Conservation (phyloP, 1,139 yeast species). For the Hansenula sp. region DNA sequence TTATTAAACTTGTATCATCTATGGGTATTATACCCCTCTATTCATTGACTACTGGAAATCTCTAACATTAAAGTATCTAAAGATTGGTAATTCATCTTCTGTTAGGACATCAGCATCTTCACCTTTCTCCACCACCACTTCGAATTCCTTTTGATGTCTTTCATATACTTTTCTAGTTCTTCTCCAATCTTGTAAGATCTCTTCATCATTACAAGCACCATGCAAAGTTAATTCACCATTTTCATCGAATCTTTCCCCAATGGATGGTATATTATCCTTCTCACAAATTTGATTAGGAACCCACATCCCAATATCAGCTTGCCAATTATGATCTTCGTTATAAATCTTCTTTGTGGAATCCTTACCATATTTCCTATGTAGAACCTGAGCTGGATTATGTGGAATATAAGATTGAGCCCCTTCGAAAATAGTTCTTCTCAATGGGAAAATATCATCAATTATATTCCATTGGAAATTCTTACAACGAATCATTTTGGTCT, state of each 20-base stretch:
- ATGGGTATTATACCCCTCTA: too few species aligned
- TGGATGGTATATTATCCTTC: conserved; percentile 20
- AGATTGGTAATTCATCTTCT: conserved; percentile 15
- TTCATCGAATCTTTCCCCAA: conserved; percentile 27
- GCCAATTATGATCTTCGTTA: conserved; percentile 30
- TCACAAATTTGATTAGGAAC: conserved; percentile 30
- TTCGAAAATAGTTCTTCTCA: conserved; percentile 52
- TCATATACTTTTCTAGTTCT: conserved; percentile 12
- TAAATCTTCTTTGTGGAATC: conserved; percentile 13
- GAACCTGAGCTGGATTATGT: conserved; percentile 38
- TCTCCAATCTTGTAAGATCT: conserved; percentile 16
- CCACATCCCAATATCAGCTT: conserved; percentile 40
- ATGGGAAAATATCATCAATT: conserved; percentile 43
- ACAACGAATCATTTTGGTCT: conserved; percentile 26
- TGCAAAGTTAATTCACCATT: conserved; percentile 22
- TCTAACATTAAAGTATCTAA: conserved; percentile 9
- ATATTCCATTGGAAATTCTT: conserved; percentile 49
- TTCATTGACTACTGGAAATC: conserved; percentile 9
- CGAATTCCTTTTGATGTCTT: conserved; percentile 20
- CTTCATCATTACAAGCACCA: conserved; percentile 25
- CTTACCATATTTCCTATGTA: conserved; percentile 38
- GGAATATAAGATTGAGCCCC: conserved; percentile 58
- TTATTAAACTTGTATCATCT: too few species aligned
- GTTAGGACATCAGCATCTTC: conserved; percentile 15
- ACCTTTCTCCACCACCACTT: conserved; percentile 9